Conservation (phyloP, 1,139 yeast genomes). For the Lodderomyces jiufengensis region DNA sequence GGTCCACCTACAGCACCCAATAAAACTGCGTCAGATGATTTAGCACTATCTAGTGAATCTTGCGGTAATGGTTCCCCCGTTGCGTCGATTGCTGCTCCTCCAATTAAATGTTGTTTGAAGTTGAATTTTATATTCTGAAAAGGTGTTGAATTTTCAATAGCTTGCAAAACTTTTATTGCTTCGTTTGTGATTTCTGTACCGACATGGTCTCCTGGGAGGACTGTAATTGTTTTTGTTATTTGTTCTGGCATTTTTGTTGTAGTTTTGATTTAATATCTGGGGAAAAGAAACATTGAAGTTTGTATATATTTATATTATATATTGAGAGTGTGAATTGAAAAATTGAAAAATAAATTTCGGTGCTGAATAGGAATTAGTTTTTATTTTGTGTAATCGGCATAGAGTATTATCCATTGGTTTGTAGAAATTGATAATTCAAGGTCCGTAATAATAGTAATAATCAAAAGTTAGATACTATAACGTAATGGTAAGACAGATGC, state of each 20-base stretch:
- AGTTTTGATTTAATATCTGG: conserved; percentile 1
- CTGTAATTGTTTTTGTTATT: conserved; percentile 64
- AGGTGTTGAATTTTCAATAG: conserved; percentile 67
- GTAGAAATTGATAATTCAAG: no score
- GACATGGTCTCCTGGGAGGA: conserved; percentile 95
- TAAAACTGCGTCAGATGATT: conserved; percentile 85
- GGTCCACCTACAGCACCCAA: conserved; percentile 99
- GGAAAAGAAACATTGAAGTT: not conserved
- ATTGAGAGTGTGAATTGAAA: no score
- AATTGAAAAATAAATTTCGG: no score
- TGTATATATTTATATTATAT: no score
- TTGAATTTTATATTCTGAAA: conserved; percentile 56
- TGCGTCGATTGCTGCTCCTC: conserved; percentile 98
- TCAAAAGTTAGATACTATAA: no score
- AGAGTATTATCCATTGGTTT: no score
- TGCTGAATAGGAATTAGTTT: no score
- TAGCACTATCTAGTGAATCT: conserved; percentile 80
- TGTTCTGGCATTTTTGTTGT: conserved; percentile 14
- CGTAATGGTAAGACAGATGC: no score
- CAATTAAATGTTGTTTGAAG: conserved; percentile 80
- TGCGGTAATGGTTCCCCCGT: conserved; percentile 93
- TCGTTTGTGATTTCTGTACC: conserved; percentile 88
- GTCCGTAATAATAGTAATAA: no score
- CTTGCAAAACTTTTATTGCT: conserved; percentile 85
- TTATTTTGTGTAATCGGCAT: no score